Base-by-base conservation (phyloP, 169 alveolate genomes). In the Eimeria tenella region DNA sequence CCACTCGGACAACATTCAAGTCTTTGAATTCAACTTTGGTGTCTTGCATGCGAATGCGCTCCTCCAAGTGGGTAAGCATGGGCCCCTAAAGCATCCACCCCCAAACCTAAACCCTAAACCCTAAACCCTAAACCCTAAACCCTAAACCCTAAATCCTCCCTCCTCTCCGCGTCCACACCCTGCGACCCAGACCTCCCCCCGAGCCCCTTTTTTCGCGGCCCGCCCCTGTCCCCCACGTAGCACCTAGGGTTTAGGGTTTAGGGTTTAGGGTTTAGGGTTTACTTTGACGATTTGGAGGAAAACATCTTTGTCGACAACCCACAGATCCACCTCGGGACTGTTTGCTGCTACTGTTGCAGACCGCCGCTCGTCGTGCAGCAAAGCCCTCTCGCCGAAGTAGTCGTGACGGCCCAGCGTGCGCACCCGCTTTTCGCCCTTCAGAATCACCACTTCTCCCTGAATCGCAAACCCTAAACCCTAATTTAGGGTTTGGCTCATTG, bases 341-440 rank as follows among this genome's bases (percentile, higher is more conserved):
- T 95, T 95, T 53, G 97, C 94, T 86, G 97, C 96, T 60, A 98
- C 98, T 6, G 99, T 97, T n/a, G 99, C 99, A 4, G 98, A 94
- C 65, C 99, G 94, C 53, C 97, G 97, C 95, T 98, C 99, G 83
- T 98, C 98, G 77, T 97, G 97, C 75, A 99, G 95, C 25, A 98
- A 94, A 8, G 99, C 98, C 70, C 99, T 96, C 88, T 99, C 99
- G 10, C 99, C 99, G 94, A 99, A 99, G 94, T 98, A 99, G 94
- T 98, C 99, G 81, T 97, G 96, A 75, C 97, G 98, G 25, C 98
- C 98, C 56, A 90, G 63, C 13, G 98, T 98, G 56, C 99, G 94
- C 56, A 98, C 93, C 62, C 96, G 94, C 90, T 95, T 96, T 62
- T 96, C 96, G 75, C 97, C 95, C 94, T 97, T 97, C 52, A 95